These are phyloP conservation scores for Aspergillus carbonarius DNA, from an alignment of 2,329 filamentous ascomycete genomes.

Conservation along the genomic window DNA sequence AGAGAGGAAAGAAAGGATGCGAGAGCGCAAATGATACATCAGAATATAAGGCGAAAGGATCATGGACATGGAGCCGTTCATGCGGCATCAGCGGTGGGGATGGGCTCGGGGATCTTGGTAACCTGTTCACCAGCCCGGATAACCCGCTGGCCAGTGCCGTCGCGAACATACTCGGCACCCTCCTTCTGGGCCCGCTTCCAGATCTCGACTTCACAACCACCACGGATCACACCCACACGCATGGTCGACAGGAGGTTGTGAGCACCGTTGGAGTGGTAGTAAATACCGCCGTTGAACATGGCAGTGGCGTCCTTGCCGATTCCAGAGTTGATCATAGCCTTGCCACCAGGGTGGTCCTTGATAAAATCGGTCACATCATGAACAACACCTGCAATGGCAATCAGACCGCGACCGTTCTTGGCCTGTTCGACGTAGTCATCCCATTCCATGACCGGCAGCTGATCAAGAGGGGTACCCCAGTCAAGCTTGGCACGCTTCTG, in stretches of 20 bases:
- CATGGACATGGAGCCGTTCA: slow-evolving; percentile 18
- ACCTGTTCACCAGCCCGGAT: slow-evolving; percentile 82
- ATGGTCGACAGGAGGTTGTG: slow-evolving; percentile 87
- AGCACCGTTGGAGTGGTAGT: slow-evolving; percentile 84
- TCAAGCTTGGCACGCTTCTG: slow-evolving; percentile 79
- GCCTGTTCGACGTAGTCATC: slow-evolving; percentile 78
- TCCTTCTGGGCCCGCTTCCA: slow-evolving; percentile 85
- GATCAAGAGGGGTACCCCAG: slow-evolving; percentile 82
- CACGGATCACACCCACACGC: slow-evolving; percentile 81
- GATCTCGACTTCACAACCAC: slow-evolving; percentile 86
- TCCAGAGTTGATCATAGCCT: slow-evolving; percentile 77
- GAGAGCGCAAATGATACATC: slow-evolving; percentile 11
- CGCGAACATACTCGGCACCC: slow-evolving; percentile 74
- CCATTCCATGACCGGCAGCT: slow-evolving; percentile 82
- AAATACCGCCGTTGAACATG: slow-evolving; percentile 89
- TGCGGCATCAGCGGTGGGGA: slow-evolving; percentile 80
- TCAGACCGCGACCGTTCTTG: slow-evolving; percentile 73
- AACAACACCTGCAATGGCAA: slow-evolving; percentile 79
- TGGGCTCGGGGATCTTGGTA: slow-evolving; percentile 77
- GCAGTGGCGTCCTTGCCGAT: slow-evolving; percentile 86
- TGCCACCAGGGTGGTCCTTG: slow-evolving; percentile 86
- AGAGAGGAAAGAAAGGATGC: slow-evolving; percentile 2
- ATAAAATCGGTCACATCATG: slow-evolving; percentile 84
- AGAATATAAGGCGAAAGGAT: slow-evolving; percentile 5
- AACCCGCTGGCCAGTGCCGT: slow-evolving; percentile 76